Evolutionary conservation across 495 filamentous ascomycete genomes (phyloP), one percentile per base, ranked within the genome.

Genomic region (Penicillium turbatum): DNA sequence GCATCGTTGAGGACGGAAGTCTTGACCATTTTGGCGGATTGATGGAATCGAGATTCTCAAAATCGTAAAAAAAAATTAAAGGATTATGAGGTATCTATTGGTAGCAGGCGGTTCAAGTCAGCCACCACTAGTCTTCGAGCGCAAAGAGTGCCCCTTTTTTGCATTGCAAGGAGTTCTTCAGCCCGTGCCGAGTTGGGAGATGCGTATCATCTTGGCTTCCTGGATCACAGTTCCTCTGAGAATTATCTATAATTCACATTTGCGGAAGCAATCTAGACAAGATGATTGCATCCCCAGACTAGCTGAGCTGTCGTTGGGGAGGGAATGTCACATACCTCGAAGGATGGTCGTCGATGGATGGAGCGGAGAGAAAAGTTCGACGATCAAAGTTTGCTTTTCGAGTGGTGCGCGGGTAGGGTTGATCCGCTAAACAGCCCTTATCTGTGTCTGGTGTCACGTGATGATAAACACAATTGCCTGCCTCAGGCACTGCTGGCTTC

Each of bases 1-100:
- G 92, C 89, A 86, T 97, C 93, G 82, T 97, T 95, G 71, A 98
- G 90, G 72, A 96, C 91, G 70, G 89, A 95, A 64, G 93, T 97
- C 79, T 88, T 89, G 79, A 96, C 92, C 93, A 97, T 98, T 71
- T 84, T 97, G 82, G 71, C 82, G 83, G 78, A 73, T 63, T 53
- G n/a, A n/a, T n/a, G 67, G 71, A 79, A 79, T 67, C 67, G 78
- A 86, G 84, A 85, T 95, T 92, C 88, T 95, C 88, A 90, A 24
- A 85, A 81, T 86, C 84, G 75, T 73, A 59, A 38, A 42, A 66
- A 67, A 68, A 58, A 54, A 55, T 62, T 62, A 16, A 60, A 50
- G 67, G 75, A 80, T 82, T 73, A 75, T 82, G 86, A 91, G 86
- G 86, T 90, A 87, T 89, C 88, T 90, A 73, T 65, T 49, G 21